Evolutionary conservation across 2,329 filamentous ascomycete genomes (phyloP).

Genomic region (Stagonosporopsis cucurbitacearum): DNA sequence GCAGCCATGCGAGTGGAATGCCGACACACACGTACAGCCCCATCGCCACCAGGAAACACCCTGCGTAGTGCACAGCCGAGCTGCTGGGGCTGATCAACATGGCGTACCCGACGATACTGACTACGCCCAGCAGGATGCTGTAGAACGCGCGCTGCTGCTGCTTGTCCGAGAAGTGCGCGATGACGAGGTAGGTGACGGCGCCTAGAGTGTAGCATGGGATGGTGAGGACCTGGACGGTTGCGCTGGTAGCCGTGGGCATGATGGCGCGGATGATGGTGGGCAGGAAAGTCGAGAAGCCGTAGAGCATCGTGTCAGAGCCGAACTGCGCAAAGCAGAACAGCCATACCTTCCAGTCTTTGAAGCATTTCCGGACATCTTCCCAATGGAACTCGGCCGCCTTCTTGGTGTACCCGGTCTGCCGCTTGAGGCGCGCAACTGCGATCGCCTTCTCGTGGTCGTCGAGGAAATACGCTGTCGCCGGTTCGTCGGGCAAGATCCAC

Average conservation of each 20-base stretch:
- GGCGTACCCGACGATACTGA: slow-evolving; percentile 73
- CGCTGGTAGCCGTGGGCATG: slow-evolving; percentile 64
- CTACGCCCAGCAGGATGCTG: slow-evolving; percentile 64
- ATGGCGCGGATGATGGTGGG: slow-evolving; percentile 79
- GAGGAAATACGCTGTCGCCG: slow-evolving; percentile 69
- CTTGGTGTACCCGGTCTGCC: slow-evolving; percentile 57
- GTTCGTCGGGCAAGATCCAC: slow-evolving; percentile 69
- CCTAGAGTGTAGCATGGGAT: slow-evolving; percentile 80
- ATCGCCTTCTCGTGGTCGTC: slow-evolving; percentile 65
- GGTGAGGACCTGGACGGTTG: slow-evolving; percentile 76
- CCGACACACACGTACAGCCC: slow-evolving; percentile 71
- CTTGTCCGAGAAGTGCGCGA: slow-evolving; percentile 71
- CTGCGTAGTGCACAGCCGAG: slow-evolving; percentile 73
- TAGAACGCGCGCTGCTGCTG: slow-evolving; percentile 71
- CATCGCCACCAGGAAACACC: slow-evolving; percentile 76
- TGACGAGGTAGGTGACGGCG: slow-evolving; percentile 70
- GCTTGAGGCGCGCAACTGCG: slow-evolving; percentile 57
- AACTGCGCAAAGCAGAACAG: slow-evolving; percentile 73
- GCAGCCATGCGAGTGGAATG: slow-evolving; percentile 64
- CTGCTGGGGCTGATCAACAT: slow-evolving; percentile 67
- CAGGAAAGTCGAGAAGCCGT: slow-evolving; percentile 78
- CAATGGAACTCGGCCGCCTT: slow-evolving; percentile 63
- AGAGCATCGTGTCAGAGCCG: slow-evolving; percentile 77
- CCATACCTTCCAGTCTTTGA: slow-evolving; percentile 79
- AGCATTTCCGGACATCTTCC: slow-evolving; percentile 69